Conservation (phyloP, 306 rosid genomes). For the Mimosa bimucronata region DNA sequence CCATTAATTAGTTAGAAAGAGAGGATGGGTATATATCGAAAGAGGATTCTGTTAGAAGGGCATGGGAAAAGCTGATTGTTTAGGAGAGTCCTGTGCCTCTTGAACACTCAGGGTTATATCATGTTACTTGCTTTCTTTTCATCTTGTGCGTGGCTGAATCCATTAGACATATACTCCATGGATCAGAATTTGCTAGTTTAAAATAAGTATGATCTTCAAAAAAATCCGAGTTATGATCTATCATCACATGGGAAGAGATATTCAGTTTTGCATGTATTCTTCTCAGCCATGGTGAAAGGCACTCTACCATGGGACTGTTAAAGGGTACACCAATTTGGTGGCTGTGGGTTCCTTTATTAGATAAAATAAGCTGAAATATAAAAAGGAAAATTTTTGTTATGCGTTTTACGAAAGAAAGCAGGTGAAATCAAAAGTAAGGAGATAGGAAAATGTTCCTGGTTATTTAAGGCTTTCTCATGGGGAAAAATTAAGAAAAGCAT, state of each 20-base stretch:
- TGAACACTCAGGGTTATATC: too few relatives aligned
- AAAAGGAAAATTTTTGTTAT: neutral
- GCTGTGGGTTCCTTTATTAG: neutral
- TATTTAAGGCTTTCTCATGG: neutral
- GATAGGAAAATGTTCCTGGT: neutral
- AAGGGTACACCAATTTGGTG: neutral
- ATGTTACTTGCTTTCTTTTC: too few relatives aligned
- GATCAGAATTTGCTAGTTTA: too few relatives aligned
- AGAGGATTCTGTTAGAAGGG: too few relatives aligned
- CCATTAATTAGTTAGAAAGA: too few relatives aligned
- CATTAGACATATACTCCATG: too few relatives aligned
- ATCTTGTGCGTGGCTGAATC: too few relatives aligned
- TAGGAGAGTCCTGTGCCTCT: too few relatives aligned
- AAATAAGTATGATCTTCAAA: too few relatives aligned
- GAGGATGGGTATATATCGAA: too few relatives aligned
- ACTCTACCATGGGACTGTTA: conserved; percentile 3
- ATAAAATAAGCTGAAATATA: neutral
- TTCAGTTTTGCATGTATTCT: neutral
- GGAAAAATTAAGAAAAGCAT: neutral
- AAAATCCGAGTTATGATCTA: neutral
- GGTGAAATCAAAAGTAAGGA: conserved; percentile 6
- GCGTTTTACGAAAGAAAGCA: neutral
- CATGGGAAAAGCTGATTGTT: too few relatives aligned
- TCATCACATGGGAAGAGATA: neutral
- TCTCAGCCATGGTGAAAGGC: neutral